Conservation (phyloP, 495 filamentous ascomycete genomes). For the Podospora conica region DNA sequence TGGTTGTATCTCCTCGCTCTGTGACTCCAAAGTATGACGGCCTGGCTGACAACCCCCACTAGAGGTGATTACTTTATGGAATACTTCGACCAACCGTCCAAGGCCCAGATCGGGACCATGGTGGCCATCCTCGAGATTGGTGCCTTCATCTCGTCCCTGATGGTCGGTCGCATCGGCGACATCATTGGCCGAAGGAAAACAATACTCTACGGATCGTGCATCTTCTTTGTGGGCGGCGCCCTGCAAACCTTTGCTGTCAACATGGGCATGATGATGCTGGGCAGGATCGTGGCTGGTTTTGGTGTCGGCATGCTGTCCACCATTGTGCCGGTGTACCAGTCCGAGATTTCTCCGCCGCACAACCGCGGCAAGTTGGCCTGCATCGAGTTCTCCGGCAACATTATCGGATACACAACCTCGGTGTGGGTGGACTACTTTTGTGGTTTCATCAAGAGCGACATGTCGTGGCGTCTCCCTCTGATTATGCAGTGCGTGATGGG, state of each 20-base stretch:
- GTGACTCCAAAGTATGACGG: too few relatives aligned
- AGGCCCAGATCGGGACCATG: constrained; percentile 85
- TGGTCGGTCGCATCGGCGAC: constrained; percentile 87
- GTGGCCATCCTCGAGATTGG: constrained; percentile 94
- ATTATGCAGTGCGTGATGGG: constrained; percentile 96
- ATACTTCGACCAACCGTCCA: constrained; percentile 84
- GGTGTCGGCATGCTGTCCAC: constrained; percentile 93
- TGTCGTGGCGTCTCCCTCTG: constrained; percentile 86
- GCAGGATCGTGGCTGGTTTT: constrained; percentile 84
- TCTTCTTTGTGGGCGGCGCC: constrained; percentile 87
- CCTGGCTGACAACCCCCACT: neutral
- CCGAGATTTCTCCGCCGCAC: constrained; percentile 94
- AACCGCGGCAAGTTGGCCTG: constrained; percentile 93
- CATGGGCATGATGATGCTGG: constrained; percentile 88
- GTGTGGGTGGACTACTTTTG: constrained; percentile 99
- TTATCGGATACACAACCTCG: constrained; percentile 87
- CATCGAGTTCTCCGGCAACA: constrained; percentile 97
- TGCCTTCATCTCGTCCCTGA: constrained; percentile 80
- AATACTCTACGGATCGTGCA: constrained; percentile 86
- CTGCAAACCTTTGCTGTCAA: constrained; percentile 74
- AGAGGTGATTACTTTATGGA: constrained; percentile 82
- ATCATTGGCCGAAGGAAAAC: constrained; percentile 84
- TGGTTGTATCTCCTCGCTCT: constrained; percentile 17
- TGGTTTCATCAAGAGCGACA: constrained; percentile 76
- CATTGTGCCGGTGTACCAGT: constrained; percentile 97